phyloP scores from a whole-genome alignment of 371 early-diverging fungal genomes.

The Saksenaea oblongispora region DNA sequence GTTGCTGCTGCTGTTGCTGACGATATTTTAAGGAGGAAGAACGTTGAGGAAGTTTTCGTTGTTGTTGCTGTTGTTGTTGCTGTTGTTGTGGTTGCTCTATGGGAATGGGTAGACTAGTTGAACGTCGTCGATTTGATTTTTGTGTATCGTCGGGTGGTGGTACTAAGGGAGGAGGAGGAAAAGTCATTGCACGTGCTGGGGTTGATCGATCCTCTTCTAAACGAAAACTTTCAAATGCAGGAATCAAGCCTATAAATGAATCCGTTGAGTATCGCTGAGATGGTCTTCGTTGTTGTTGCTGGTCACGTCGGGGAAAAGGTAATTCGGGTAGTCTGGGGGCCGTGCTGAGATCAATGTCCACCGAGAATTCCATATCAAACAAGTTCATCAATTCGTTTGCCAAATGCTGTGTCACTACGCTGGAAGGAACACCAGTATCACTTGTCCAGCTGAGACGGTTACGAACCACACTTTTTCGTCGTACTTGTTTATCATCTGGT shows the following conservation, averaged over 20 bases:
- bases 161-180: conserved; percentile 25
- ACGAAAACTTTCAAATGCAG: conserved; percentile 28
- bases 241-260: conserved; percentile 31
- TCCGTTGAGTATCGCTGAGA: conserved; percentile 22
- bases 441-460: conserved; percentile 47
- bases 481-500: conserved; percentile 9
- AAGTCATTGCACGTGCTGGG: conserved; percentile 21
- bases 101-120: conserved; percentile 16
- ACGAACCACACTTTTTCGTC: conserved; percentile 24
- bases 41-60: conserved; percentile 16
- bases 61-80: neutral
- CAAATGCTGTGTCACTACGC: conserved; percentile 32
- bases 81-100: conserved; percentile 12
- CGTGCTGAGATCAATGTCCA: conserved; percentile 43
- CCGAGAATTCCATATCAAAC: conserved; percentile 55
- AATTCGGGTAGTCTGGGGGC: conserved; percentile 45
- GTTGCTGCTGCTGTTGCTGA: conserved; percentile 3
- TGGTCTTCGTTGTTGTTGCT: conserved; percentile 10
- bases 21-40: conserved; percentile 29
- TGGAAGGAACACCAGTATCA: conserved; percentile 36
- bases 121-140: conserved; percentile 11
- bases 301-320: conserved; percentile 30
- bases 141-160: conserved; percentile 18
- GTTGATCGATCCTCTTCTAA: conserved; percentile 17
- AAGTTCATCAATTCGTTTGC: conserved; percentile 52